phyloP scores from a whole-genome alignment of 257 asterid species.

The Capsicum chinense region DNA sequence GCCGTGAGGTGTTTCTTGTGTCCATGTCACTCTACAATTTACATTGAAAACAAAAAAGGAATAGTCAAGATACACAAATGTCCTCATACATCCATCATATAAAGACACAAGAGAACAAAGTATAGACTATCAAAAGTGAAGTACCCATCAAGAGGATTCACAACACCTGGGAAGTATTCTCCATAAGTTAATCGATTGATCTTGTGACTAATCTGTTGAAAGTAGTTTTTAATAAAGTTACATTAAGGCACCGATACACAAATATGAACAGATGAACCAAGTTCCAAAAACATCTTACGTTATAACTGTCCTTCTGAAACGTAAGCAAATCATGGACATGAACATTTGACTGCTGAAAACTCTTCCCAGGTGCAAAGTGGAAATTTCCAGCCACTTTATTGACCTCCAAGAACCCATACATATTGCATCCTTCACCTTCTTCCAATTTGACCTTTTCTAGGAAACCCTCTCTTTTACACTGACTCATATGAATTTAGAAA shows the following conservation, averaged over 20 bases:
- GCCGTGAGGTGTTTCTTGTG: conserved; percentile 77
- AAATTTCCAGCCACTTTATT: conserved; percentile 96
- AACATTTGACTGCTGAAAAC: conserved; percentile 88
- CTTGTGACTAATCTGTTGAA: conserved; percentile 84
- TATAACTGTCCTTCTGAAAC: conserved; percentile 95
- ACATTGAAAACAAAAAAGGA: conserved; percentile 33
- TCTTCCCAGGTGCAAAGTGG: conserved; percentile 99
- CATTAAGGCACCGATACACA: conserved; percentile 1
- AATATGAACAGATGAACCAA: conserved; percentile 20
- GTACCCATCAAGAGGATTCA: conserved; percentile 98
- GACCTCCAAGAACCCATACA: conserved; percentile 92
- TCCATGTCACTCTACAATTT: conserved; percentile 75
- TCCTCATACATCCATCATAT: neutral
- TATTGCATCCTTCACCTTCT: conserved; percentile 96
- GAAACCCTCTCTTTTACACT: conserved; percentile 99
- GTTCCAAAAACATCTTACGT: conserved; percentile 55
- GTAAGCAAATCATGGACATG: conserved; percentile 89
- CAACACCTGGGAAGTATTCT: conserved; percentile 89
- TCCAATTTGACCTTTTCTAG: conserved; percentile 89
- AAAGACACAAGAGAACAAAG: conserved; percentile 27
- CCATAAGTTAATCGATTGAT: conserved; percentile 86
- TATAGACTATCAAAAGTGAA: conserved; percentile 32
- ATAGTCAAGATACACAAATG: neutral
- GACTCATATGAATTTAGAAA: conserved; percentile 32
- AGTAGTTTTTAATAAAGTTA: conserved; percentile 35